Base-by-base conservation (phyloP, 495 filamentous ascomycete genomes). In the Penicillium egyptiacum region DNA sequence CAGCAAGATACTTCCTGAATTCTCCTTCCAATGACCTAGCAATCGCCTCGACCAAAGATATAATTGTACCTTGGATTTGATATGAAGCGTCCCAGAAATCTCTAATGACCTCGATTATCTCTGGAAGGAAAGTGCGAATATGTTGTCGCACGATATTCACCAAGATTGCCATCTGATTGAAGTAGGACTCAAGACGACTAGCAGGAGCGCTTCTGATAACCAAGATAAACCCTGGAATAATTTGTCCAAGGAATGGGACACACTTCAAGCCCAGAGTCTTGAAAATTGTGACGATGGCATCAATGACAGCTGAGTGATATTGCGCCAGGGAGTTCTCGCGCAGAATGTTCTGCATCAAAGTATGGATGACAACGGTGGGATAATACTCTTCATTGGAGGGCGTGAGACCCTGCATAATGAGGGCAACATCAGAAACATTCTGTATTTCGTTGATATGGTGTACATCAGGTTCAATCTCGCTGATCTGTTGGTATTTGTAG, bases 201-300 rank as follows among this genome's bases (percentile, higher is more conserved):
- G 79, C 60, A 22, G 88, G 83, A 11, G 90, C 90, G 56, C 83
- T 85, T 46, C 86, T 83, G 46, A 97, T 96, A 54, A 98, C 93
- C 12, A 79, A 70, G 20, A 99, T 79, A 67, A 99, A 97, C 0
- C 89, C 95, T 3, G 94, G 95, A 50, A 99, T 88, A 45, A 99
- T 96, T 44, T 92, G 88, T 48, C 86, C 86, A 5, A 99, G 81
- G 69, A 96, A 98, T 3, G 90, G 87, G 30, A 99, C 92, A 67
- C 95, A 98, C 68, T 97, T 96, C 59, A 96, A 70, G 1, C 94
- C 94, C 50, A 98, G 76, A 7, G 95, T 97, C 62, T 93, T 91
- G 74, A 98, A 99, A 51, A 98, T 98, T 54, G 89, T 96, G 83
- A 99, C 97, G 59, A 99, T 93, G 1, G 95, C 93, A 70, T 97